Evolutionary conservation across 2,329 filamentous ascomycete genomes (phyloP), one percentile per base, ranked within the genome.

Genomic region (Delphinella strobiligena): DNA sequence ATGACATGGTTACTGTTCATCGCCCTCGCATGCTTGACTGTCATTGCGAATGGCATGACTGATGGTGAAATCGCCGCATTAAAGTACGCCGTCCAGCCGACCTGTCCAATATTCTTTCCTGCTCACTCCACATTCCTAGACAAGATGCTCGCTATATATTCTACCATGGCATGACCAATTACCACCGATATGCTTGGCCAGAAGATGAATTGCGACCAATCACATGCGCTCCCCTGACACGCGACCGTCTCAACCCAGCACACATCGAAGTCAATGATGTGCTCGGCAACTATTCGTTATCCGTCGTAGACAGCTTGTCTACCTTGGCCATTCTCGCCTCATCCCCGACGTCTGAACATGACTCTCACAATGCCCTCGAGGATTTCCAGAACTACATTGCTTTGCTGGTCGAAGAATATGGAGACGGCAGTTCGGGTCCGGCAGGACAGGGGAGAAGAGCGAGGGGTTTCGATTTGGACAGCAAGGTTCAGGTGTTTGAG

Each of bases 401-500:
- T 43, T 69, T 79, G 37, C 68, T 96, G 50, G 81, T 95, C 3
- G 67, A 76, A 47, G 69, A 91, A 50, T 96, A 95, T 58, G 89
- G 89, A 3, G 88, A 95, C 60, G 89, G 88, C 2, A 78, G 77
- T 19, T 62, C 68, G 7, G 80, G 82, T 3, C 67, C 74, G 11
- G 69, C 71, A 4, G 85, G 83, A 5, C 71, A 75, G 53, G 89
- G 89, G 3, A 67, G 72, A 42, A 71, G 86, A 47, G 78, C 79
- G 3, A 74, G 78, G 40, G 91, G 87, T 0, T 98, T 98, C 53
- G 86, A 98, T 59, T 68, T 94, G 31, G 89, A 98, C 61, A 94
- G 88, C 65, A 98, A 96, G 62, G 91, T 98, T 2, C 89, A 98
- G 63, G 86, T 98, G 30, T 98, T 98, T 54, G 91, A 98, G 66